Evolutionary conservation across 2,329 filamentous ascomycete species (phyloP).

Genomic region (Myotisia sp.): DNA sequence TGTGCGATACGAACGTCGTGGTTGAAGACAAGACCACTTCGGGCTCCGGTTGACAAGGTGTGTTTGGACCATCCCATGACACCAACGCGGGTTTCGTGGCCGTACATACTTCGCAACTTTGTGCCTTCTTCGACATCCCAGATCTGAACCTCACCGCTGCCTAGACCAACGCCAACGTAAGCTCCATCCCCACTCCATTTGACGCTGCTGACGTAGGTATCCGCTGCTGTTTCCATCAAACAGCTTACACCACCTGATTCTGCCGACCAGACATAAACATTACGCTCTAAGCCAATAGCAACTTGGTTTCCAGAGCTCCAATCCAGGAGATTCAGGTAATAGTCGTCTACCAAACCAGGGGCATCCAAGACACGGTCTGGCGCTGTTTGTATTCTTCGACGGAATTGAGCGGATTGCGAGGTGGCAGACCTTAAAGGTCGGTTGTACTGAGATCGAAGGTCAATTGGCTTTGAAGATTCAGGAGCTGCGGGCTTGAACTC

Average conservation of each 20-base stretch:
- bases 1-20: constrained; percentile 95
- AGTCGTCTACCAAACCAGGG: constrained; percentile 90
- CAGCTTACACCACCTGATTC: constrained; percentile 81
- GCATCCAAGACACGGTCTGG: constrained; percentile 94
- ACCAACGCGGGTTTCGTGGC: constrained; percentile 88
- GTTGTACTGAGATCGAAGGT: constrained; percentile 96
- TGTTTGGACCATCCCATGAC: constrained; percentile 99
- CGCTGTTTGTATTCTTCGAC: constrained; percentile 81
- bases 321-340: constrained; percentile 96
- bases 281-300: constrained; percentile 90
- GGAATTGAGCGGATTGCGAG: constrained; percentile 66
- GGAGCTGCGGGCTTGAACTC: constrained; percentile 97
- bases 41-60: constrained; percentile 82
- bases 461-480: constrained; percentile 95
- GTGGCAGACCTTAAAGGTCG: constrained; percentile 70
- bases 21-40: constrained; percentile 92
- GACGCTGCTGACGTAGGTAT: constrained; percentile 95
- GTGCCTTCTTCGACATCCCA: constrained; percentile 93
- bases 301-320: constrained; percentile 98
- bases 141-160: constrained; percentile 93
- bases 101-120: constrained; percentile 97
- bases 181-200: constrained; percentile 98
- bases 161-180: constrained; percentile 89
- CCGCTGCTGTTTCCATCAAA: constrained; percentile 70
- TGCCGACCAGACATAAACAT: constrained; percentile 96